These are phyloP conservation scores for Umbelopsis ramanniana DNA, from an alignment of 192 early-diverging fungal species.

Conservation along the genomic window DNA sequence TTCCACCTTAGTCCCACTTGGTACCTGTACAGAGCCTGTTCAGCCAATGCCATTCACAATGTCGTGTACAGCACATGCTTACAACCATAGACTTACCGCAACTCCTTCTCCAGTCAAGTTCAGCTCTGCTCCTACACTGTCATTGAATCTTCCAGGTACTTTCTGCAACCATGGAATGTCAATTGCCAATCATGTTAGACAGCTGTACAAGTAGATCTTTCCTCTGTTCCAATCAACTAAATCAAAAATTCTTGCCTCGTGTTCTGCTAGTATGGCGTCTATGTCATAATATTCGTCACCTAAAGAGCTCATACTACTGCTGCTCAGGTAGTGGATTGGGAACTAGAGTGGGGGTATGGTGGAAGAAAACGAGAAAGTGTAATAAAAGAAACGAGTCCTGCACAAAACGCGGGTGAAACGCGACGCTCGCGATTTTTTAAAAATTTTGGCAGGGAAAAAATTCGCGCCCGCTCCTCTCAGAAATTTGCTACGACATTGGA, in stretches of 20 bases:
- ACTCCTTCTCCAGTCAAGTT: slow-evolving; percentile 39
- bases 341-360: not conserved
- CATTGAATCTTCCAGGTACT: slow-evolving; percentile 35
- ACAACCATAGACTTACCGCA: slow-evolving; percentile 23
- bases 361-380: too few relatives aligned
- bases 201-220: not conserved
- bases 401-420: too few relatives aligned
- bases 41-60: not conserved
- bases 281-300: slow-evolving; percentile 61
- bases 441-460: too few relatives aligned
- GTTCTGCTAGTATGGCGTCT: slow-evolving; percentile 60
- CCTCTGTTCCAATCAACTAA: not conserved
- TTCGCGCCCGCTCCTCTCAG: too few relatives aligned
- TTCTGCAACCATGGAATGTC: slow-evolving; percentile 7
- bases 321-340: too few relatives aligned
- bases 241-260: slow-evolving; percentile 39
- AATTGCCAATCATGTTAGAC: not conserved
- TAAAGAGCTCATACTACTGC: slow-evolving; percentile 2
- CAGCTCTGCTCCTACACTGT: slow-evolving; percentile 29
- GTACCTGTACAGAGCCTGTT: slow-evolving; percentile 20
- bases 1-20: slow-evolving; percentile 35
- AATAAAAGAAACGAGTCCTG: too few relatives aligned
- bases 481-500: too few relatives aligned
- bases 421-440: too few relatives aligned
- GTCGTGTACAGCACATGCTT: not conserved